Conservation (phyloP, 768 basidiomycete species). For the Rhizopogon vulgaris region DNA sequence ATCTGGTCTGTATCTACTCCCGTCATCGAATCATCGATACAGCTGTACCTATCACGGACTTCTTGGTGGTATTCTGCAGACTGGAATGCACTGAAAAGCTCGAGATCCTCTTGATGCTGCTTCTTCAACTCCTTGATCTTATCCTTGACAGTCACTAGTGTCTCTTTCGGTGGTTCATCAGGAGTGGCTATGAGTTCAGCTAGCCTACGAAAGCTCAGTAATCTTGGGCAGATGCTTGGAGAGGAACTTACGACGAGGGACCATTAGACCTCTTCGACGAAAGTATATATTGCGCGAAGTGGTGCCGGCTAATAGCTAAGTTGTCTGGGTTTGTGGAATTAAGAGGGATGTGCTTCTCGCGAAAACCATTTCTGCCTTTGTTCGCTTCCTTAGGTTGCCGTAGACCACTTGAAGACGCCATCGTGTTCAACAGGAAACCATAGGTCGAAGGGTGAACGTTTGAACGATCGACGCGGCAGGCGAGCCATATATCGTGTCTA, state of each 20-base stretch:
- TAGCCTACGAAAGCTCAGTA: conserved; percentile 14
- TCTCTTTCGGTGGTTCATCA: conserved; percentile 13
- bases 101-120: conserved; percentile 25
- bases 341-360: conserved; percentile 10
- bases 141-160: conserved; percentile 17
- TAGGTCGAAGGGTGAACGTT: no score
- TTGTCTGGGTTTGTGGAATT: conserved; percentile 17
- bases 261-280: conserved; percentile 31
- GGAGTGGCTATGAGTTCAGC: conserved; percentile 15
- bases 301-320: conserved; percentile 24
- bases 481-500: no score
- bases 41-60: conserved; percentile 21
- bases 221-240: not conserved
- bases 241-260: conserved; percentile 35
- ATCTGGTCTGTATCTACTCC: conserved; percentile 20
- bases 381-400: conserved; percentile 9
- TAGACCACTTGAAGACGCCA: conserved; percentile 3
- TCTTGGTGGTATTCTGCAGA: conserved; percentile 27
- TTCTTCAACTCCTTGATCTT: conserved; percentile 25
- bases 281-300: conserved; percentile 34
- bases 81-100: conserved; percentile 24
- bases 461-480: no score
- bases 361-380: conserved; percentile 17
- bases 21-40: conserved; percentile 20
- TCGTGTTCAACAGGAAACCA: conserved; percentile 1